Evolutionary conservation across 768 basidiomycete genomes (phyloP).

Genomic region (Tylopilus felleus): DNA sequence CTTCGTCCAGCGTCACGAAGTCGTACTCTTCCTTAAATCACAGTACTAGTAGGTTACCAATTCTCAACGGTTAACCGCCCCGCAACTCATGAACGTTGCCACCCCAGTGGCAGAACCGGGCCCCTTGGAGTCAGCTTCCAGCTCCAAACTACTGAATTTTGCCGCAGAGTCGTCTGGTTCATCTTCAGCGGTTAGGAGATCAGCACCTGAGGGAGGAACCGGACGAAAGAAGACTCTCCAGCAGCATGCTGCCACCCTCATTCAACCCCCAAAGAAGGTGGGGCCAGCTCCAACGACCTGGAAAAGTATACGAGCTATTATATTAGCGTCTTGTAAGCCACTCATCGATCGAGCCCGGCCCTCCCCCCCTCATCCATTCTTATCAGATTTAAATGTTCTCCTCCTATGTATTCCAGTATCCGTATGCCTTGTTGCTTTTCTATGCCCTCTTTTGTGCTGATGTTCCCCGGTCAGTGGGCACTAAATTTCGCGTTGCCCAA

Average conservation of each 20-base stretch:
- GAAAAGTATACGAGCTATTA: conserved; percentile 50
- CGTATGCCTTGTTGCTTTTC: conserved; percentile 32
- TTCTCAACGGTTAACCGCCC: not conserved
- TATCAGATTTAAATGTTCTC: conserved; percentile 65
- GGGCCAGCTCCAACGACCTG: conserved; percentile 44
- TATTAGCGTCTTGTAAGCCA: conserved; percentile 55
- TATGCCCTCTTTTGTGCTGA: not conserved
- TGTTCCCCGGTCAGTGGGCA: conserved; percentile 53
- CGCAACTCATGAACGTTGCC: conserved; percentile 14
- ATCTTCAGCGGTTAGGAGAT: conserved; percentile 14
- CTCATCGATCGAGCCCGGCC: not conserved
- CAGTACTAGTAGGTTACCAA: conserved; percentile 8
- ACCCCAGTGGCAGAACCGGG: conserved; percentile 13
- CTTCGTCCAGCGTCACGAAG: not conserved
- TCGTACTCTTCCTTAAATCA: not conserved
- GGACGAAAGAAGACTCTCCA: conserved; percentile 13
- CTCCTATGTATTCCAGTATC: conserved; percentile 71
- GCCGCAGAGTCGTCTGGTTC: conserved; percentile 6
- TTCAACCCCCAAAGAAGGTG: conserved; percentile 36
- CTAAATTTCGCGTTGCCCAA: conserved; percentile 56
- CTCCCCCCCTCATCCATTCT: conserved; percentile 1
- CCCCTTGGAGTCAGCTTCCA: not conserved
- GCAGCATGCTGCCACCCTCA: conserved; percentile 27
- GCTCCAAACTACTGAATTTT: conserved; percentile 6
- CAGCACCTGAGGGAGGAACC: not conserved